Base-by-base conservation (phyloP, 805 yeast species). In the Teunomyces barrocoloradensis region DNA sequence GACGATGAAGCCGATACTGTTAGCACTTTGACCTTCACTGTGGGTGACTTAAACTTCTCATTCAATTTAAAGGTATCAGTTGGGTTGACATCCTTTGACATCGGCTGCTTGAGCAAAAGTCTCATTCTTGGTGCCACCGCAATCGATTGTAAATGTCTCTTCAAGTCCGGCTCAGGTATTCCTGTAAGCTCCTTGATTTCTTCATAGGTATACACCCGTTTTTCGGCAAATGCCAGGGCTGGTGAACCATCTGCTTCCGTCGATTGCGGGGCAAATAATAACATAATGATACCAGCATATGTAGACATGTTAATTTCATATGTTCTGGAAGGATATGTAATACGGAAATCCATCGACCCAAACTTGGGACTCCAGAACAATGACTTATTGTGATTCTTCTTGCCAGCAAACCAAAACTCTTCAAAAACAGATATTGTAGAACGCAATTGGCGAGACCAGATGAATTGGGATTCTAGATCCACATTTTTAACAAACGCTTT, bases 231-330 rank as follows among this genome's bases (percentile, higher is more conserved):
- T 5, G 75, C 74, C 68, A 65, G 71, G 2, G 64, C 67, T 12
- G 53, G 53, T 4, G 52, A 46, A 1, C 69, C 73, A 34, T 61
- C 58, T 1, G 60, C 42, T 40, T 65, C 63, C 12, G 59, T 55
- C 1, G 72, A 64, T 46, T 65, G 73, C 3, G 78, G 78, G 2
- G 73, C 73, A 63, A 94, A 92, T 36, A 90, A 75, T 46, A 88
- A 63, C 61, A 92, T 77, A 21, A 94, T 81, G 0, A 87, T 68
- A n/a, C 87, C 91, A 10, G 96, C 85, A 54, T 84, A 82, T 0
- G 95, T 77, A 0, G 97, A 84, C 80, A 90, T 77, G 52, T 82
- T 87, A 37, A 91, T 77, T 48, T 87, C 91, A 59, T 92, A 91
- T 1, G 85, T 78, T 42, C 80, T 78, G 28, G 82, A 77, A 4